Evolutionary conservation across 1,284 basidiomycete species (phyloP), one percentile per base, ranked within the genome.

Genomic region (Austroboletus olivaceoglutinosus): DNA sequence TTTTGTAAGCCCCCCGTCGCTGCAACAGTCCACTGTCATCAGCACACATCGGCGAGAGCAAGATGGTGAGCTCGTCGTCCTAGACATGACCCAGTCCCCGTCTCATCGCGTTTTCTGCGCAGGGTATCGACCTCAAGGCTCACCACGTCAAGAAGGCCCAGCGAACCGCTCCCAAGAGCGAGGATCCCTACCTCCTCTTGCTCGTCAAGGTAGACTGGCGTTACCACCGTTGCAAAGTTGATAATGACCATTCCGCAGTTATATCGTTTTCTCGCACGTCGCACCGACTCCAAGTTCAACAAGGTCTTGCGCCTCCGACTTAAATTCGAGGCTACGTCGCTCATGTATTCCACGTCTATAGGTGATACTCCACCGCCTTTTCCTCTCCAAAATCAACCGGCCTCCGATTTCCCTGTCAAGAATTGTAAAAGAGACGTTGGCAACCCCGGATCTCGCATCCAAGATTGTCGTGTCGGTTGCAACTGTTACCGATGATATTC

Each of bases 61-160:
- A 82, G 77, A 89, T 90, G 88, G 88, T 89, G 78, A 85, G 85
- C 74, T 73, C 77, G 70, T 62, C 64, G 70, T 76, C 56, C 57
- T 47, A 52, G 60, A 51, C 61, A 62, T 54, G 55, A 59, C 50
- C 54, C 33, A 59, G 50, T 22, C 16, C 23, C 46, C 46, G 52
- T 45, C 43, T 52, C 57, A 55, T 60, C 65, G 33, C 60, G 21
- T 42, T 33, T 15, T 5, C 11, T 51, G 42, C 18, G 22, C 61
- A 95, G 95, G 96, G 96, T 90, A 98, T 98, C 79, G 96, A 99
- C 78, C 88, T 98, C 76, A 82, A 84, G 73, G 80, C 83, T 76
- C 96, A 98, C 82, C 96, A 99, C 86, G 95, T 98, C 86, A 98
- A 92, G 88, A 98, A 96, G 84, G 89, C 95, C 67, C 80, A 85